Evolutionary conservation across 352 stramenopile species (phyloP).

Genomic region (Phytophthora crassamura): DNA sequence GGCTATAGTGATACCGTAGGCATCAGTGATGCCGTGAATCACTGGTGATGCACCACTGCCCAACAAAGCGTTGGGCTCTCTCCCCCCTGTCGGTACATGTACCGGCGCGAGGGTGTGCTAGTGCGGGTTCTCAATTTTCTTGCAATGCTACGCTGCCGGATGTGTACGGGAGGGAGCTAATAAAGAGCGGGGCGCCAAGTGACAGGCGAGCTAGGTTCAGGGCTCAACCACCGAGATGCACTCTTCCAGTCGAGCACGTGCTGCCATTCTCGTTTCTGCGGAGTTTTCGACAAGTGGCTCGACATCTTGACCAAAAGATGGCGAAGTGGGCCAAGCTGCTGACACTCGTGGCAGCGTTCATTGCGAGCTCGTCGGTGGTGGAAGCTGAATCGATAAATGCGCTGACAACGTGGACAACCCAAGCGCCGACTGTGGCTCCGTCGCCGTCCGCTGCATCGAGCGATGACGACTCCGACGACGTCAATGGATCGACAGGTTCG

Average conservation of each 20-base stretch:
- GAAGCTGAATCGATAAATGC: too few relatives aligned
- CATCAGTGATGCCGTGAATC: too few relatives aligned
- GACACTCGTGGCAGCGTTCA: conserved; percentile 1
- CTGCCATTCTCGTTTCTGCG: conserved; percentile 31
- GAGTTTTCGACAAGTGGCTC: neutral
- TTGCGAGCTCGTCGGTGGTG: conserved; percentile 6
- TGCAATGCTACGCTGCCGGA: conserved; percentile 11
- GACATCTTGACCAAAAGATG: conserved; percentile 7
- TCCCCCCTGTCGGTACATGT: too few relatives aligned
- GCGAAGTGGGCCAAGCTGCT: conserved; percentile 24
- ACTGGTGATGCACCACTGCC: neutral
- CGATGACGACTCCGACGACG: conserved; percentile 14
- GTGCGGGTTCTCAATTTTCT: conserved; percentile 11
- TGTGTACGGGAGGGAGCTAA: conserved; percentile 21
- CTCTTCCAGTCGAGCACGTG: conserved; percentile 26
- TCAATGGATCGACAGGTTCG: too few relatives aligned
- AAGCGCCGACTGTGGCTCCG: conserved; percentile 1
- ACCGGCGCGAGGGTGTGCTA: too few relatives aligned
- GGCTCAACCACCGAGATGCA: conserved; percentile 22
- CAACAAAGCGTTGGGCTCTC: too few relatives aligned
- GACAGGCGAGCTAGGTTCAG: conserved; percentile 16
- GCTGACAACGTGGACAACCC: conserved; percentile 4
- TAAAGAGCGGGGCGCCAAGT: conserved; percentile 15
- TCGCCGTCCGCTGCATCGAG: neutral
- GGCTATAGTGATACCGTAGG: too few relatives aligned